Conservation (phyloP, 768 basidiomycete species). For the Leccinum subgranulosum region DNA sequence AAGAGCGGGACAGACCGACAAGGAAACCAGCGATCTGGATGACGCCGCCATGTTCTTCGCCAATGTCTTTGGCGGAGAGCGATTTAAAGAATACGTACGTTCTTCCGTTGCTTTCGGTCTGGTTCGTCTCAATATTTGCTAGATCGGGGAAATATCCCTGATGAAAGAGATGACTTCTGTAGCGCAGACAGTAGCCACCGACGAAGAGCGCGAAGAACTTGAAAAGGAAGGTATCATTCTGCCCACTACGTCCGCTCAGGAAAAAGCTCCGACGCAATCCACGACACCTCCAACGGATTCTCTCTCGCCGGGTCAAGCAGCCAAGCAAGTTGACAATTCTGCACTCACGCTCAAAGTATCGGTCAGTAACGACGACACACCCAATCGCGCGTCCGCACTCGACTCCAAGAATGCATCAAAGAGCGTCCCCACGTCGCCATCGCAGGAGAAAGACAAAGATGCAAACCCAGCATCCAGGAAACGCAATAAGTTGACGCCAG, state of each 20-base stretch:
- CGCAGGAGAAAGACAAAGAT: slow-evolving; percentile 40
- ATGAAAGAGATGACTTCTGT: slow-evolving; percentile 92
- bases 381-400: slow-evolving; percentile 13
- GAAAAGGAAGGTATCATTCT: slow-evolving; percentile 60
- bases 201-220: slow-evolving; percentile 88
- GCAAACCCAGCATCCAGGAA: slow-evolving; percentile 25
- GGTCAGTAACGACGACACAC: slow-evolving; percentile 14
- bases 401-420: slow-evolving; percentile 21
- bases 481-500: slow-evolving; percentile 60
- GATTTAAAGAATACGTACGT: slow-evolving; percentile 85
- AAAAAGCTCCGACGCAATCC: slow-evolving; percentile 14
- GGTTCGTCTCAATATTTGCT: slow-evolving; percentile 4
- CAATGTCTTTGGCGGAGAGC: slow-evolving; percentile 93
- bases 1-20: slow-evolving; percentile 51
- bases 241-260: slow-evolving; percentile 16
- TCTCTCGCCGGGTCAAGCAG: slow-evolving; percentile 4
- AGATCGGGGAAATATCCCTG: slow-evolving; percentile 96
- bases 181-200: slow-evolving; percentile 83
- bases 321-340: slow-evolving; percentile 12
- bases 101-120: neutral
- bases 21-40: slow-evolving; percentile 80
- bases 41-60: slow-evolving; percentile 96
- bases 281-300: slow-evolving; percentile 15
- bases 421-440: slow-evolving; percentile 24
- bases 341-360: slow-evolving; percentile 18